Percentiles rank a stretch among this genome's conserved stretches.
Evolutionary conservation across 164 flowering plant species (phyloP).

Genomic region (Cinnamomum chago): DNA sequence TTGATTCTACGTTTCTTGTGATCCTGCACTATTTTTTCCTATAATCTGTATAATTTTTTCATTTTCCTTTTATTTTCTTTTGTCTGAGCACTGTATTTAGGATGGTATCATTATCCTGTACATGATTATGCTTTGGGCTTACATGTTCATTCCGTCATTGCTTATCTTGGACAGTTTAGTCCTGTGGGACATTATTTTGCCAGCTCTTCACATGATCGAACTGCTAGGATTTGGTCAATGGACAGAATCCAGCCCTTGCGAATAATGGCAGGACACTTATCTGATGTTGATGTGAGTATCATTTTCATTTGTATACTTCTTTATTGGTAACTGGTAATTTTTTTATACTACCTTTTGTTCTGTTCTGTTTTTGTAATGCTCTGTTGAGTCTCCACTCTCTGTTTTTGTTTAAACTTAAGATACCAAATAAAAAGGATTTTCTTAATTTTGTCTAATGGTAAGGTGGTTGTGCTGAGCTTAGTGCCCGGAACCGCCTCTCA

Average conservation of each 20-base stretch:
- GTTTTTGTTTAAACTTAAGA: no score
- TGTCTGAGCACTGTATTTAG: background rate
- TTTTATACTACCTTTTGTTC: no score
- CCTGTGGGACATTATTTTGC: constrained; percentile 98
- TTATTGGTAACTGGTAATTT: no score
- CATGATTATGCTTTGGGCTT: background rate
- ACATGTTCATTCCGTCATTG: background rate
- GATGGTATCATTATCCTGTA: background rate
- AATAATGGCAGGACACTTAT: constrained; percentile 95
- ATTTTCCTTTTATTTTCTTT: background rate
- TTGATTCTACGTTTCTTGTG: no score
- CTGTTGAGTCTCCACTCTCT: no score
- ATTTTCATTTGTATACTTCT: background rate
- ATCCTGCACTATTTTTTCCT: no score
- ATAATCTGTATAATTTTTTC: no score
- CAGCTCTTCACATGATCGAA: constrained; percentile 93
- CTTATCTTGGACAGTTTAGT: constrained; percentile 64
- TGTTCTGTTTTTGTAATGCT: no score
- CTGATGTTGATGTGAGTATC: constrained; percentile 94
- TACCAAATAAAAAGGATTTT: no score
- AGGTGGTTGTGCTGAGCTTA: no score
- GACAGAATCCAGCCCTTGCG: constrained; percentile 92
- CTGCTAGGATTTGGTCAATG: constrained; percentile 98
- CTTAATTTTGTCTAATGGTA: no score
- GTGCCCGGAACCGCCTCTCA: no score